Conservation (phyloP, 177 flowering plant species). For the Telopea speciosissima region DNA sequence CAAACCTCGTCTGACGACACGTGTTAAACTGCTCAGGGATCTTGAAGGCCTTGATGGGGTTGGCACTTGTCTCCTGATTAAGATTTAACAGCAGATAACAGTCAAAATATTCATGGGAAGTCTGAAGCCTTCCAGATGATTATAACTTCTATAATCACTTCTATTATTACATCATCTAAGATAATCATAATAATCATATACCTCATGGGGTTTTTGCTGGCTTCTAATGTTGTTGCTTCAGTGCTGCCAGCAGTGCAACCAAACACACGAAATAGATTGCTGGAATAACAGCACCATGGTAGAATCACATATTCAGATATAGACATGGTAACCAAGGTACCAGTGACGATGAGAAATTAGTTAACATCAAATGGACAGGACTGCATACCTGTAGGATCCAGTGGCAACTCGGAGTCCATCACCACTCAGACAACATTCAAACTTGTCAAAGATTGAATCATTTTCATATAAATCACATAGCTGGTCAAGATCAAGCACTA, state of each 20-base stretch:
- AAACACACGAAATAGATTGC: constrained; percentile 79
- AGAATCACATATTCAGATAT: not conserved
- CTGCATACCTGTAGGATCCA: constrained; percentile 68
- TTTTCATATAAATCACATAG: constrained; percentile 85
- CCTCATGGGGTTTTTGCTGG: constrained; percentile 87
- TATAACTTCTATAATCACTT: not conserved
- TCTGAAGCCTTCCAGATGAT: not conserved
- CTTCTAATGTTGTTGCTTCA: constrained; percentile 72
- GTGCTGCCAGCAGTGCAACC: constrained; percentile 52
- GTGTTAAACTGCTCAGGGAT: constrained; percentile 43
- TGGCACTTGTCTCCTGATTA: constrained; percentile 48
- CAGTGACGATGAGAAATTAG: not conserved
- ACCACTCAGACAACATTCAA: constrained; percentile 79
- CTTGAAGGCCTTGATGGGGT: constrained; percentile 54
- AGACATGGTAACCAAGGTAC: not conserved
- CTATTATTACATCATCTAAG: not conserved
- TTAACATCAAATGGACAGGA: not conserved
- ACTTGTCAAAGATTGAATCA: constrained; percentile 80
- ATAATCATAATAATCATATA: constrained; percentile 10
- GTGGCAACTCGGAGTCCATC: constrained; percentile 78
- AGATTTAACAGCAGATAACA: not conserved
- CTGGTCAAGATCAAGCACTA: constrained; percentile 27
- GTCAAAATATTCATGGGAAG: not conserved
- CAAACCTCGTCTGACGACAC: constrained; percentile 58
- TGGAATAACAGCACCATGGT: constrained; percentile 23